Evolutionary conservation across 2,329 filamentous ascomycete species (phyloP).

Genomic region (Cytospora schulzeri): DNA sequence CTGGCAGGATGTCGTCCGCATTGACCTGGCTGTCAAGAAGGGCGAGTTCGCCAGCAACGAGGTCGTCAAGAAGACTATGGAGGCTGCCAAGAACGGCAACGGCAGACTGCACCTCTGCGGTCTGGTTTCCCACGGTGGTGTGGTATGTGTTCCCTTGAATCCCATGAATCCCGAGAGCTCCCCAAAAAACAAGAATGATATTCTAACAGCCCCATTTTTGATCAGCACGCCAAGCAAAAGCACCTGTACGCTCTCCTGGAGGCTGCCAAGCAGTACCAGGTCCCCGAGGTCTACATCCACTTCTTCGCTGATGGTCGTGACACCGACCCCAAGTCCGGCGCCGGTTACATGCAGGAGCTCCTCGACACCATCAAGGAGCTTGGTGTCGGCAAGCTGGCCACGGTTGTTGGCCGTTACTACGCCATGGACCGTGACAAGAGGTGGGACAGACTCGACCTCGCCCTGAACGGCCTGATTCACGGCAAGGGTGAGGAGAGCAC

Average conservation of each 20-base stretch:
- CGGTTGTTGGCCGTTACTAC: slow-evolving; percentile 93
- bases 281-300: slow-evolving; percentile 95
- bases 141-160: slow-evolving; percentile 52
- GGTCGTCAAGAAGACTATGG: slow-evolving; percentile 76
- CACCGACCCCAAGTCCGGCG: slow-evolving; percentile 93
- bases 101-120: slow-evolving; percentile 91
- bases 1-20: slow-evolving; percentile 97
- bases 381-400: slow-evolving; percentile 84
- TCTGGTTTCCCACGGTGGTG: slow-evolving; percentile 92
- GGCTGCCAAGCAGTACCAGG: slow-evolving; percentile 83
- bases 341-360: slow-evolving; percentile 84
- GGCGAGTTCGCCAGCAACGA: slow-evolving; percentile 74
- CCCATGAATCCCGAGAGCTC: background rate
- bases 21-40: slow-evolving; percentile 90
- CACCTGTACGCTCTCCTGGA: slow-evolving; percentile 86
- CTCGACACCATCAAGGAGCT: slow-evolving; percentile 80
- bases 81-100: slow-evolving; percentile 81
- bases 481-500: slow-evolving; percentile 85
- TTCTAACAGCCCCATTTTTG: background rate
- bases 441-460: slow-evolving; percentile 92
- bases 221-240: slow-evolving; percentile 86
- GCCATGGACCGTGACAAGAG: slow-evolving; percentile 99
- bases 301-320: slow-evolving; percentile 99
- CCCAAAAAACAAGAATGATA: background rate
- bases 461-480: slow-evolving; percentile 79